phyloP scores from a whole-genome alignment of 2,329 filamentous ascomycete species.

The Phialophora macrospora region DNA sequence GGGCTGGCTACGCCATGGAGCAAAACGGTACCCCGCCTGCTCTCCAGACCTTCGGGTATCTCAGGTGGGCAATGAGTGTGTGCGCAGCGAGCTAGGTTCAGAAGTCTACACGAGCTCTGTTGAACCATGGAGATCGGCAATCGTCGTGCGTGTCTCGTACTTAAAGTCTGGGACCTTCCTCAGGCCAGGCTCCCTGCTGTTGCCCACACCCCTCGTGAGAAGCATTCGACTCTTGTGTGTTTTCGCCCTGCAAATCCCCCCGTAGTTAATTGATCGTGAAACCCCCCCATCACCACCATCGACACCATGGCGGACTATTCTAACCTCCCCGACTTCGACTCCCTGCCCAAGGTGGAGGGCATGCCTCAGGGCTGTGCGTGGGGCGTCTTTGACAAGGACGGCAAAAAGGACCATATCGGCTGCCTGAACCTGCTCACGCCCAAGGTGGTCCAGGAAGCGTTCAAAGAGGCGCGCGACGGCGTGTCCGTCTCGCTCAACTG shows the following conservation, averaged over 20 bases:
- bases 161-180: background rate
- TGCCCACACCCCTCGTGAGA: background rate
- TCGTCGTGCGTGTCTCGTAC: background rate
- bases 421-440: constrained; percentile 66
- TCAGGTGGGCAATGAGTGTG: no score
- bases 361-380: constrained; percentile 55
- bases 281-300: background rate
- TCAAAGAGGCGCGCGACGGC: constrained; percentile 62
- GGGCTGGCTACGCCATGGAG: background rate
- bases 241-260: background rate
- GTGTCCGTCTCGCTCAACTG: constrained; percentile 59
- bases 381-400: constrained; percentile 61
- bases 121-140: background rate
- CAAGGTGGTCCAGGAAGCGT: constrained; percentile 57
- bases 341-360: constrained; percentile 58
- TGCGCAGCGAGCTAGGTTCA: background rate
- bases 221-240: background rate
- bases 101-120: background rate
- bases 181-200: no score
- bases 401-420: constrained; percentile 61
- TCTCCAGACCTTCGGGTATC: background rate
- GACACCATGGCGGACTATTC: constrained; percentile 35
- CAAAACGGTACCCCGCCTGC: constrained; percentile 8
- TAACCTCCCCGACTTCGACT: constrained; percentile 49
- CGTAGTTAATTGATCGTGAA: background rate